phyloP scores from a whole-genome alignment of 2,329 filamentous ascomycete genomes.

The Coleophoma eucalyptorum region DNA sequence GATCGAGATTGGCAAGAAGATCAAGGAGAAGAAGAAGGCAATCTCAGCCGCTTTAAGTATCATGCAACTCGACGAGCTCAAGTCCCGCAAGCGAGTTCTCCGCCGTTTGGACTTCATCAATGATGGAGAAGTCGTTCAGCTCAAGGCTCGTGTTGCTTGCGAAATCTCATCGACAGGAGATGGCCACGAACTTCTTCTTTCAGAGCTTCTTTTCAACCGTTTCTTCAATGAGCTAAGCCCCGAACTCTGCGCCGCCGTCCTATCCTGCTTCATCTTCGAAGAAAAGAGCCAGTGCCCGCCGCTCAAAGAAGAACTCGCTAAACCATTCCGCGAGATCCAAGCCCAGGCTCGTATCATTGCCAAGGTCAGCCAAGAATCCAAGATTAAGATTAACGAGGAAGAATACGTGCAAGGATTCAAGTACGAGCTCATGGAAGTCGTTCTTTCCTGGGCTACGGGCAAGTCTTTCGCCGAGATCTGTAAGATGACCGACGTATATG shows the following conservation, averaged over 20 bases:
- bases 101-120: constrained; percentile 95
- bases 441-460: constrained; percentile 87
- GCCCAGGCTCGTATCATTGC: constrained; percentile 83
- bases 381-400: constrained; percentile 89
- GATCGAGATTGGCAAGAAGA: constrained; percentile 69
- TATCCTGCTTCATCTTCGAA: constrained; percentile 96
- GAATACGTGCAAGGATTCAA: constrained; percentile 89
- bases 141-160: constrained; percentile 95
- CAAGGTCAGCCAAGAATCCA: constrained; percentile 92
- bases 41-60: constrained; percentile 83
- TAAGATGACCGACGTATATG: constrained; percentile 99
- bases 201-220: constrained; percentile 90
- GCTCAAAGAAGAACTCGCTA: constrained; percentile 79
- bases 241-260: constrained; percentile 78
- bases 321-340: constrained; percentile 83
- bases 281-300: constrained; percentile 81
- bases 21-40: constrained; percentile 84
- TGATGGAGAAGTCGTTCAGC: constrained; percentile 89
- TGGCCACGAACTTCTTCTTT: constrained; percentile 89
- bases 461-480: constrained; percentile 91
- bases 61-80: constrained; percentile 91
- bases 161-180: constrained; percentile 83
- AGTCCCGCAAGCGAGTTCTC: constrained; percentile 91
- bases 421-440: constrained; percentile 95
- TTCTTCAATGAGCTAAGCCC: constrained; percentile 96